Evolutionary conservation across 495 filamentous ascomycete genomes (phyloP), one percentile per base, ranked within the genome.

Genomic region (Penicillium cinerascens): DNA sequence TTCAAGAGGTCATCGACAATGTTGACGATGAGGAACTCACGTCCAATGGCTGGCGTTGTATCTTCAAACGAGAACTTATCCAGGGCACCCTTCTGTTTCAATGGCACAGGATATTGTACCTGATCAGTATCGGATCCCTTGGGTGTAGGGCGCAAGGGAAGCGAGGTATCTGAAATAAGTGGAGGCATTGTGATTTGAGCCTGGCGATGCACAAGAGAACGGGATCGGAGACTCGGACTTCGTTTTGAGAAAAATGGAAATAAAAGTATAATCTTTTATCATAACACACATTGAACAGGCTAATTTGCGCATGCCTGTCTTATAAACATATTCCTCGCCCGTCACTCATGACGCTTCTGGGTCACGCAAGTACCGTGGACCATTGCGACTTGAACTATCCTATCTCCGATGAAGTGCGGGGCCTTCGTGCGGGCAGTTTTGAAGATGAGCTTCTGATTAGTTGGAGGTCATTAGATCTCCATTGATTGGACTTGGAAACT

Each of bases 31-130:
- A 22, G 47, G 44, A 47, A 66, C 38, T 66, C 63, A 20, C 56
- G 54, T 13, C 63, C 63, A 46, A 66, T 61, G 10, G 54, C 45
- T 11, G 63, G 60, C 0, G 63, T 66, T 17, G 57, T 59, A 11
- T 63, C 60, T 44, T 61, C 54, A 27, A 54, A 64, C 38, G 79
- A 59, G 61, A 78, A 82, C 25, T 76, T 48, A 40, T 84, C 77
- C 11, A 85, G 69, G 1, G 71, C 71, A 2, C 82, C 81, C 1
- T 72, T 74, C 18, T 70, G 63, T 56, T 71, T 54, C 45, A 82
- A 47, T 7, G 58, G 58, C n/a, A 25, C 44, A 13, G 58, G 58
- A 37, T 56, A 60, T 46, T 49, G 35, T 5, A 29, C 20, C 35
- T 44, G 47, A 5, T 29, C 48, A 1, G 21, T 52, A n/a, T 25